Percentiles rank a stretch among this genome's conserved stretches.
These are phyloP conservation scores for Schoenoplectus triqueter DNA, from an alignment of 202 grass and related monocot species.

Conservation along the genomic window DNA sequence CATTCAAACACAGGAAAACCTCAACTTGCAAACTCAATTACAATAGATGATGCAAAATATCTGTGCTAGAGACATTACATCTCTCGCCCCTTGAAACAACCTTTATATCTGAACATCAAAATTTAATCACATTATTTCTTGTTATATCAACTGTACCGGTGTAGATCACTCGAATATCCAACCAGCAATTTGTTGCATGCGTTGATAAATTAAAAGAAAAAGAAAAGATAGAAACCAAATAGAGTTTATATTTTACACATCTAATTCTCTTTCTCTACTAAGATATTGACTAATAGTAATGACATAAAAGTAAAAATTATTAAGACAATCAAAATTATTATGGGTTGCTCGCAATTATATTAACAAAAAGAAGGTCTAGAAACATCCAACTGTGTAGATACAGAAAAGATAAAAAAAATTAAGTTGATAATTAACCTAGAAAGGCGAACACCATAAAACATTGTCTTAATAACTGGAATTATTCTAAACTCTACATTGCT, in stretches of 20 bases:
- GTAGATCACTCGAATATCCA: not conserved
- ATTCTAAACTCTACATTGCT: too few species aligned
- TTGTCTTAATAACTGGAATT: too few species aligned
- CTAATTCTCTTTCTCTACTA: not conserved
- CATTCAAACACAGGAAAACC: not conserved
- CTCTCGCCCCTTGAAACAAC: constrained; percentile 57
- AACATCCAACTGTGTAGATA: too few species aligned
- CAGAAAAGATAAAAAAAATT: too few species aligned
- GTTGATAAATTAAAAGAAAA: not conserved
- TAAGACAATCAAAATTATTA: too few species aligned
- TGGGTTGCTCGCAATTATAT: too few species aligned
- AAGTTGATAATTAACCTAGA: too few species aligned
- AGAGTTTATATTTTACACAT: not conserved
- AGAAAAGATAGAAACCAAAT: not conserved
- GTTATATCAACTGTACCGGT: not conserved
- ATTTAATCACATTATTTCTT: not conserved
- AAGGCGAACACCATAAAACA: too few species aligned
- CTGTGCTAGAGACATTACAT: constrained; percentile 87
- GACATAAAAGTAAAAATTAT: not conserved
- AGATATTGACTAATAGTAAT: not conserved
- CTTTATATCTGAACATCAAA: constrained; percentile 68
- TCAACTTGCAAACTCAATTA: not conserved
- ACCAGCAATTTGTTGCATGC: not conserved
- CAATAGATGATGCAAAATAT: constrained; percentile 38
- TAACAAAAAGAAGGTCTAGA: too few species aligned